These are phyloP conservation scores for Murraya koenigii DNA, from an alignment of 345 rosid genomes.

Conservation along the genomic window DNA sequence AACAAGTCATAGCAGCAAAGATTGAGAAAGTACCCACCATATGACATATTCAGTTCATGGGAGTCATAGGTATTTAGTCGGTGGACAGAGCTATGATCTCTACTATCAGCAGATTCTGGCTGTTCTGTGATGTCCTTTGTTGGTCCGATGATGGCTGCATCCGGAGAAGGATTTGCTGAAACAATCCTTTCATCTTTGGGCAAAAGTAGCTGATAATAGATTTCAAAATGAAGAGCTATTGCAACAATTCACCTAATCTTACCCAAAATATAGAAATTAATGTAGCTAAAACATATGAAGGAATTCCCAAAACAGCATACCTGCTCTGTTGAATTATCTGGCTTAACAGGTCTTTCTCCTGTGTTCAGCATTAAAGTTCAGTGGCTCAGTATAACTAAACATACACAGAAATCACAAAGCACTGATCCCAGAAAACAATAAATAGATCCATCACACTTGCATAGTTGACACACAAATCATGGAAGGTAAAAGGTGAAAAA, in stretches of 20 bases:
- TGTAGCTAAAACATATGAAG: background rate
- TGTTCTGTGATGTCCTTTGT: slow-evolving; percentile 26
- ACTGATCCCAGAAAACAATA: background rate
- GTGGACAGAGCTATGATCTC: slow-evolving; percentile 26
- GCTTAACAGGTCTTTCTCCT: slow-evolving; percentile 43
- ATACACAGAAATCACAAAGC: background rate
- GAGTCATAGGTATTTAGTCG: slow-evolving; percentile 32
- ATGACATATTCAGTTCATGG: slow-evolving; percentile 36
- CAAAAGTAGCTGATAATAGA: slow-evolving; percentile 44
- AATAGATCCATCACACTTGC: background rate
- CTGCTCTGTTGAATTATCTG: slow-evolving; percentile 37
- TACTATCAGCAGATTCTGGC: slow-evolving; percentile 21
- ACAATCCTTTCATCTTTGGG: slow-evolving; percentile 52
- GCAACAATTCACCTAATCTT: slow-evolving; percentile 12
- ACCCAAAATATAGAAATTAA: slow-evolving; percentile 9
- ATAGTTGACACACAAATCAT: background rate
- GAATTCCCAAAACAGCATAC: slow-evolving; percentile 24
- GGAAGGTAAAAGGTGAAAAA: background rate
- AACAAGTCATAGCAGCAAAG: background rate
- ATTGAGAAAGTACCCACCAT: slow-evolving; percentile 36
- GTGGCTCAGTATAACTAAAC: background rate
- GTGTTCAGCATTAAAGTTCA: slow-evolving; percentile 23
- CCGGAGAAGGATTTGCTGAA: slow-evolving; percentile 49
- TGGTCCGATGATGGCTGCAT: slow-evolving; percentile 39
- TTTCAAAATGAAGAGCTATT: slow-evolving; percentile 26